phyloP scores from a whole-genome alignment of 1,284 basidiomycete genomes.

The Ceraceosorus guamensis region DNA sequence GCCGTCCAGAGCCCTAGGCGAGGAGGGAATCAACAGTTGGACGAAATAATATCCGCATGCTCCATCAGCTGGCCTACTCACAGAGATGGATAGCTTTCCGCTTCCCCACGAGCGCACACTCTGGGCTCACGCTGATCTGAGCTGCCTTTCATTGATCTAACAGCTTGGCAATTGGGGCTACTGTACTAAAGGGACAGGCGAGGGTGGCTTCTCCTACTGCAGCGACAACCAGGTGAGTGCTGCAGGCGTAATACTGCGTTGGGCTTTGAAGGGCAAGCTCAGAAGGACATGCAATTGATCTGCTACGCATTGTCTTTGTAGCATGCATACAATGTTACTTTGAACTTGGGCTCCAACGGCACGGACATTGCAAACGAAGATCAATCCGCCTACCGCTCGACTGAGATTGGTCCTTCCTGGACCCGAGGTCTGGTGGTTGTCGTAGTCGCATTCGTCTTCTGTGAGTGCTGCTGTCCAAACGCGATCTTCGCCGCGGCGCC shows the following conservation, averaged over 20 bases:
- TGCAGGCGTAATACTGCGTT: too few species aligned
- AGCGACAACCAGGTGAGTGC: not conserved
- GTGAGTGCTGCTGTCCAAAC: not conserved
- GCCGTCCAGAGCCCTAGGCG: too few species aligned
- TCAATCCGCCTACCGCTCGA: not conserved
- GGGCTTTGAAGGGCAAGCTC: too few species aligned
- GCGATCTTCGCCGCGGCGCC: too few species aligned
- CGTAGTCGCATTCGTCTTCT: slow-evolving; percentile 8
- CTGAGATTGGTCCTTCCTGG: slow-evolving; percentile 5
- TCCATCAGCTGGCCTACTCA: not conserved
- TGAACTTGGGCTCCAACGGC: not conserved
- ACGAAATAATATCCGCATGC: slow-evolving; percentile 1
- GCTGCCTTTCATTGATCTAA: too few species aligned
- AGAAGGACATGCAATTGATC: too few species aligned
- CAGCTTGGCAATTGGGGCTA: slow-evolving; percentile 9
- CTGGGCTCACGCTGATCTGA: too few species aligned
- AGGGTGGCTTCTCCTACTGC: slow-evolving; percentile 7
- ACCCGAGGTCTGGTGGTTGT: slow-evolving; percentile 8
- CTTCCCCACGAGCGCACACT: too few species aligned
- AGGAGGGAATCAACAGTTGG: too few species aligned
- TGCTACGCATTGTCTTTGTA: too few species aligned
- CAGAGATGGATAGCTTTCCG: too few species aligned
- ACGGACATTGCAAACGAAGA: not conserved
- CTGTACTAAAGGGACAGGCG: slow-evolving; percentile 2
- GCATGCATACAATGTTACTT: not conserved